These are phyloP conservation scores for Salix exigua DNA, from an alignment of 345 rosid species.

Conservation along the genomic window DNA sequence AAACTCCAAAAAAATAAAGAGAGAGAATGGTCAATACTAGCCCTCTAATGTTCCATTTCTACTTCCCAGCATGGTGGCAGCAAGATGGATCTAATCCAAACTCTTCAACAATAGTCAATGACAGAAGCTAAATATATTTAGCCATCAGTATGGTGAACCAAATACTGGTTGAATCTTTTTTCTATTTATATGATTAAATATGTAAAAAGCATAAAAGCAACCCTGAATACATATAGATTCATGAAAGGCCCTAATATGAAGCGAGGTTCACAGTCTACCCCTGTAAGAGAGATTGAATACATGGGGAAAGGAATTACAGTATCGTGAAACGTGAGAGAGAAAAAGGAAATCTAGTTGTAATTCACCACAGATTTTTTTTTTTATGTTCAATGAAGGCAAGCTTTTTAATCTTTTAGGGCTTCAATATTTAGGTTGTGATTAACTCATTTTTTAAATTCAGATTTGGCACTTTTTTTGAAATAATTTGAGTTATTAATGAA, in stretches of 20 bases:
- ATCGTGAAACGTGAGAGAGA: too few species aligned
- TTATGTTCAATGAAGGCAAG: background rate
- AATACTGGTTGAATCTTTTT: background rate
- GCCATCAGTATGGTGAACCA: background rate
- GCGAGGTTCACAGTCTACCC: background rate
- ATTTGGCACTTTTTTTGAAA: background rate
- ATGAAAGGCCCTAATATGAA: background rate
- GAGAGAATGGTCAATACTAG: background rate
- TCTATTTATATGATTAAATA: background rate
- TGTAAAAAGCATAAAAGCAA: background rate
- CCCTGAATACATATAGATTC: background rate
- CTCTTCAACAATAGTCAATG: background rate
- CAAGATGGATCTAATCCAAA: background rate
- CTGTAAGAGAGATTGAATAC: background rate
- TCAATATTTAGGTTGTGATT: background rate
- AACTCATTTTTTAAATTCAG: background rate
- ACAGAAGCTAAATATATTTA: background rate
- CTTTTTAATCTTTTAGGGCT: background rate
- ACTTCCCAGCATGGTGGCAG: background rate
- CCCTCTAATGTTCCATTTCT: background rate
- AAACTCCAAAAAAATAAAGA: background rate
- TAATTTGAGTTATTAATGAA: background rate
- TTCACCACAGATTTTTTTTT: background rate
- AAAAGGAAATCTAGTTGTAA: background rate
- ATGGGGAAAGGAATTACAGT: background rate